phyloP scores from a whole-genome alignment of 1,139 yeast genomes.

The Hemisphaericaspora subhashii region DNA sequence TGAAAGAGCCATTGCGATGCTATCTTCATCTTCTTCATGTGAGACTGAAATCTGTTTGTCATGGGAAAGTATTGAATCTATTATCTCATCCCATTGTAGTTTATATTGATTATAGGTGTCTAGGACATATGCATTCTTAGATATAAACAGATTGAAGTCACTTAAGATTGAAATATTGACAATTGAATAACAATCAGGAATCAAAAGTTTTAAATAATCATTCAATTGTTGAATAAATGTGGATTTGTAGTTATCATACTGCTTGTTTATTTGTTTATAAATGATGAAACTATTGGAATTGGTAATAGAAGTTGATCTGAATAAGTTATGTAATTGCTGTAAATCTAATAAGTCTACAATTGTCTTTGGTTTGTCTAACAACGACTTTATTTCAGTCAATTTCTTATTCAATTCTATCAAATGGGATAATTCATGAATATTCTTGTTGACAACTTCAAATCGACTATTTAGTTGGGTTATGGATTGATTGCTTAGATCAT shows the following conservation, averaged over 20 bases:
- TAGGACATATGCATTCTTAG: constrained; percentile 13
- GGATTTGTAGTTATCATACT: constrained; percentile 8
- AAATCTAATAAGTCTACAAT: constrained; percentile 14
- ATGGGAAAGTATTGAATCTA: constrained; percentile 11
- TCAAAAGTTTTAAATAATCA: constrained; percentile 18
- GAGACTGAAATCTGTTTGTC: constrained; percentile 14
- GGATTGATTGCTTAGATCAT: constrained; percentile 12
- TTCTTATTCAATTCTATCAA: constrained; percentile 25
- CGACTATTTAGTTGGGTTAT: constrained; percentile 23
- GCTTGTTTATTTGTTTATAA: constrained; percentile 11
- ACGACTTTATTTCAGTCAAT: constrained; percentile 21
- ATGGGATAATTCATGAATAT: constrained; percentile 20
- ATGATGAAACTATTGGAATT: constrained; percentile 10
- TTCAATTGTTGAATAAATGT: constrained; percentile 19
- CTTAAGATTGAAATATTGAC: constrained; percentile 11
- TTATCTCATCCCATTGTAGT: constrained; percentile 14
- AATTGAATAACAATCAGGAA: constrained; percentile 27
- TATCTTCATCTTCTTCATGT: constrained; percentile 14
- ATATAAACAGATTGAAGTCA: constrained; percentile 15
- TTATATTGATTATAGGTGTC: constrained; percentile 10
- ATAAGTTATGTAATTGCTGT: constrained; percentile 14
- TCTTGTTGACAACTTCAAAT: constrained; percentile 16
- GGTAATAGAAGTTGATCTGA: constrained; percentile 7
- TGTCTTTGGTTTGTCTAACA: constrained; percentile 13
- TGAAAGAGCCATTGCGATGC: constrained; percentile 4